Evolutionary conservation across 192 early-diverging fungal genomes (phyloP).

Genomic region (Backusella mclennaniae): DNA sequence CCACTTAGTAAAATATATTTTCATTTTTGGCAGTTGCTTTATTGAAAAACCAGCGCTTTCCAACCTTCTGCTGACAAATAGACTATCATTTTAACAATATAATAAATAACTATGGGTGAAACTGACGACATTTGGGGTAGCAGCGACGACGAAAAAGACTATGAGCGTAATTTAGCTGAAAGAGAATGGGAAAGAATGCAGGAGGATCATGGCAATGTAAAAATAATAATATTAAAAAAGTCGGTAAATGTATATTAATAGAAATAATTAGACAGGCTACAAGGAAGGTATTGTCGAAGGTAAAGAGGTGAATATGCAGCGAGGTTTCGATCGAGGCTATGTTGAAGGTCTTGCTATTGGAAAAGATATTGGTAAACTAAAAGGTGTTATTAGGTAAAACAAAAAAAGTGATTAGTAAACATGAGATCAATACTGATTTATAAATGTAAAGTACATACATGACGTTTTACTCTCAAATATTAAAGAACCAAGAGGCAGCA

Average conservation of each 20-base stretch:
- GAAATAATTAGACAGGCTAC: constrained; percentile 51
- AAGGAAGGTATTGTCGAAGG: constrained; percentile 65
- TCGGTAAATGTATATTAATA: not conserved
- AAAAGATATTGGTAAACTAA: constrained; percentile 47
- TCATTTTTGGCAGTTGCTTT: no score
- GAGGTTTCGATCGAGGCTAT: constrained; percentile 64
- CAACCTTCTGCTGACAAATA: not conserved
- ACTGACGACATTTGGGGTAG: constrained; percentile 55
- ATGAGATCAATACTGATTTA: not conserved
- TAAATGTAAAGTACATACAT: not conserved
- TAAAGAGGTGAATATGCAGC: constrained; percentile 54
- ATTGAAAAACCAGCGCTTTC: no score
- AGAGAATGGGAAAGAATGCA: constrained; percentile 60
- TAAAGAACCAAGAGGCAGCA: constrained; percentile 9
- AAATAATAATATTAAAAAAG: not conserved
- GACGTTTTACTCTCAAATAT: constrained; percentile 2
- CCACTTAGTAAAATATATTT: no score
- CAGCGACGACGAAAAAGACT: constrained; percentile 39
- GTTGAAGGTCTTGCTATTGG: constrained; percentile 53
- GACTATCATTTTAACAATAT: not conserved
- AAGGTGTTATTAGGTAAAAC: constrained; percentile 51
- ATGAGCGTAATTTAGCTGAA: constrained; percentile 58
- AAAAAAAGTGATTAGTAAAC: no score
- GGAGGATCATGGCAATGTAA: constrained; percentile 63
- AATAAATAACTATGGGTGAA: not conserved